These are phyloP conservation scores for Solanum arcanum DNA, from an alignment of 257 asterid genomes.

Conservation along the genomic window DNA sequence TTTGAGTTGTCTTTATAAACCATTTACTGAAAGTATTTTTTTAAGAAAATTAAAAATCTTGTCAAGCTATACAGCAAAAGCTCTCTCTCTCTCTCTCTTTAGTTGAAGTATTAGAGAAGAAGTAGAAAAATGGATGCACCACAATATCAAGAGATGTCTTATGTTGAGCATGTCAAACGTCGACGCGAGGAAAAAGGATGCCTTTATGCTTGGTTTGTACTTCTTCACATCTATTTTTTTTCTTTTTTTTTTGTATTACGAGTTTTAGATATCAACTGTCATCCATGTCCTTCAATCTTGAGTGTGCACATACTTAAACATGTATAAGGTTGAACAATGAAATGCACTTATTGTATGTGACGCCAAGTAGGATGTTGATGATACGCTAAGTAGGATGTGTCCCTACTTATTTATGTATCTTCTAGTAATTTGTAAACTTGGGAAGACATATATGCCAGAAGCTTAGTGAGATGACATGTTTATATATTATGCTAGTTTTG, in stretches of 20 bases:
- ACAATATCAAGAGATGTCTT: not conserved
- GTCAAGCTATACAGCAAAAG: not conserved
- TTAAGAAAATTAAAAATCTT: not conserved
- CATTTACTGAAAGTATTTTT: not conserved
- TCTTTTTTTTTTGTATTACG: too few species aligned
- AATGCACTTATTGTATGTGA: not conserved
- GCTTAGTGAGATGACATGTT: not conserved
- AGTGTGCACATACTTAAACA: not conserved
- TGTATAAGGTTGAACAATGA: too few species aligned
- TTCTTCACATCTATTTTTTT: not conserved
- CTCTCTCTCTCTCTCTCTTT: not conserved
- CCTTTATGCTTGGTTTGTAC: constrained; percentile 18
- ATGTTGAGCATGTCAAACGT: constrained; percentile 5
- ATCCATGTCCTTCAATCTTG: not conserved
- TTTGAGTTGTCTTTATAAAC: not conserved
- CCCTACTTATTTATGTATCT: not conserved
- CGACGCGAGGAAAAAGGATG: constrained; percentile 16
- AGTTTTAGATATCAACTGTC: not conserved
- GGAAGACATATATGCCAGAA: not conserved
- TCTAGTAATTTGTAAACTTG: not conserved
- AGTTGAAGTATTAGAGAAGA: not conserved
- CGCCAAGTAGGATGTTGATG: not conserved
- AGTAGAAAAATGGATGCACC: constrained; percentile 13
- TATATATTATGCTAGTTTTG: too few species aligned
- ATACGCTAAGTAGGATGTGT: not conserved